Conservation (phyloP, 2,329 filamentous ascomycete genomes). For the Exophiala bonariae region DNA sequence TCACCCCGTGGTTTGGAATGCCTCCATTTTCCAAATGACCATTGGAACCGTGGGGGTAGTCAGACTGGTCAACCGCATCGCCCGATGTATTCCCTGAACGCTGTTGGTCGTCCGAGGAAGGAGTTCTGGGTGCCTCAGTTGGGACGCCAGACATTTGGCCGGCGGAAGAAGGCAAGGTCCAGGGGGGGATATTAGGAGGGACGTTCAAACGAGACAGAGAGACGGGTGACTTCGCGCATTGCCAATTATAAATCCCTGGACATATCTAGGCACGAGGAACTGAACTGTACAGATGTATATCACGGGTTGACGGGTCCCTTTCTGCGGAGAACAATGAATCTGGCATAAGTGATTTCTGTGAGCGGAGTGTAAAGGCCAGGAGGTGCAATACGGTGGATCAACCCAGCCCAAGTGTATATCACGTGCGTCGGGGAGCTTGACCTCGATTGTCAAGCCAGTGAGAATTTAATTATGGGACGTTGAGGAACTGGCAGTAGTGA, state of each 20-base stretch:
- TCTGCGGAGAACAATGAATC: too few relatives aligned
- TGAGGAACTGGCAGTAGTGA: not conserved
- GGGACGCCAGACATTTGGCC: constrained; percentile 27
- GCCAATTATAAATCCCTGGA: not conserved
- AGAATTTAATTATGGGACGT: not conserved
- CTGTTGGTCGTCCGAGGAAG: constrained; percentile 9
- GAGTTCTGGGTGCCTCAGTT: constrained; percentile 16
- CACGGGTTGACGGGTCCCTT: too few relatives aligned
- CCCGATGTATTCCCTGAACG: constrained; percentile 11
- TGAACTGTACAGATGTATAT: too few relatives aligned
- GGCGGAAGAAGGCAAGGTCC: constrained; percentile 10
- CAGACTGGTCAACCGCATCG: constrained; percentile 26
- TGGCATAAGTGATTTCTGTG: too few relatives aligned
- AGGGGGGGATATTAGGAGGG: constrained; percentile 6
- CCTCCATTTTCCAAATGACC: constrained; percentile 18
- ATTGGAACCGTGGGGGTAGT: constrained; percentile 27
- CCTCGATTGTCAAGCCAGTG: constrained; percentile 1
- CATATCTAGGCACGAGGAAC: too few relatives aligned
- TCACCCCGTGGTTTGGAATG: constrained; percentile 19
- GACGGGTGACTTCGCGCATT: not conserved
- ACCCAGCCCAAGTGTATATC: too few relatives aligned
- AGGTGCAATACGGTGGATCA: too few relatives aligned
- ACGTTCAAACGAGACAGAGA: constrained; percentile 9
- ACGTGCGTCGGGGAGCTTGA: constrained; percentile 1
- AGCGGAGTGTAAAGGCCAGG: too few relatives aligned